Percentiles rank a stretch among this genome's conserved stretches.
Conservation (phyloP, 2,329 filamentous ascomycete genomes). For the Chaetomium globosum region DNA sequence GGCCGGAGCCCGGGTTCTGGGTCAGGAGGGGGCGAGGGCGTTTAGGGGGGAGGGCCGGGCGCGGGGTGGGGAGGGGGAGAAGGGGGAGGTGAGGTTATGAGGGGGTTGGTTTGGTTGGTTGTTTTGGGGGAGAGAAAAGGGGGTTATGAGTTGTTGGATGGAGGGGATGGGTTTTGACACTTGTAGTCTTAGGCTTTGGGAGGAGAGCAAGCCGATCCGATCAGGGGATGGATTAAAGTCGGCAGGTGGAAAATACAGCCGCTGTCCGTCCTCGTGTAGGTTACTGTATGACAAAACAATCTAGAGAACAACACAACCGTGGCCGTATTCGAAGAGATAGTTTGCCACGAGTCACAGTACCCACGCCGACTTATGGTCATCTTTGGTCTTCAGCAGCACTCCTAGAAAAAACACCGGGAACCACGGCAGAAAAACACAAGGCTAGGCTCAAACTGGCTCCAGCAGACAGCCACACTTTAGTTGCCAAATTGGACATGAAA, state of each 20-base stretch:
- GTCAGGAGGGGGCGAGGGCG: slow-evolving; percentile 58
- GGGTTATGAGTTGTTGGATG: not conserved
- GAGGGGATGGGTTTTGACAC: not conserved
- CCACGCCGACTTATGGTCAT: not conserved
- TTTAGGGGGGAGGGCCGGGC: not conserved
- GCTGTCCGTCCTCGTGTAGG: slow-evolving; percentile 16
- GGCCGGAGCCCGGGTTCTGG: slow-evolving; percentile 78
- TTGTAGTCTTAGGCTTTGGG: not conserved
- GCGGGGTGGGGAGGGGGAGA: not conserved
- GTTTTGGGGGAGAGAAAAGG: not conserved
- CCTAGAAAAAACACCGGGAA: not conserved
- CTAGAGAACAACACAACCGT: not conserved
- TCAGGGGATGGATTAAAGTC: not conserved
- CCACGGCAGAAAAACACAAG: not conserved
- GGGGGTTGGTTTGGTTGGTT: not conserved
- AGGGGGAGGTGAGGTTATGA: slow-evolving; percentile 32
- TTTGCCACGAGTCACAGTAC: not conserved
- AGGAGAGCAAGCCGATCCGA: not conserved
- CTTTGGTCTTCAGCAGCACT: not conserved
- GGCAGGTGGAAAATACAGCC: not conserved
- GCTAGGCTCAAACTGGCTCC: not conserved
- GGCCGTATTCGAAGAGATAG: not conserved
- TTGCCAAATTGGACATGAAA: not conserved
- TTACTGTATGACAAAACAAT: slow-evolving; percentile 18
- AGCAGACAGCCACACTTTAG: not conserved